Conservation (phyloP, 495 filamentous ascomycete species). For the Penicillium diatomitis region DNA sequence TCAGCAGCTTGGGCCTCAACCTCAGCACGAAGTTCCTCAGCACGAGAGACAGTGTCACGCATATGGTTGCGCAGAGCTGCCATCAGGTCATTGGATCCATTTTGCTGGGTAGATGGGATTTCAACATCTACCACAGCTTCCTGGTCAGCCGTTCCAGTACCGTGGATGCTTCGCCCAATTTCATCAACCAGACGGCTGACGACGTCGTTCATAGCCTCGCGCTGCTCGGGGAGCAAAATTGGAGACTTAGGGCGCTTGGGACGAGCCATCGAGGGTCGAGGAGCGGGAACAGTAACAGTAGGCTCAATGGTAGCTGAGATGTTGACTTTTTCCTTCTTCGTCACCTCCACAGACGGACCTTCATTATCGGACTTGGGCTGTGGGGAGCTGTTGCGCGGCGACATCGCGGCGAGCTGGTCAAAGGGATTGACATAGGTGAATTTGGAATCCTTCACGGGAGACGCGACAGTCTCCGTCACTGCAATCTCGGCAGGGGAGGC, state of each 20-base stretch:
- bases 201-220: constrained; percentile 63
- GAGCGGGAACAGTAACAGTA: not conserved
- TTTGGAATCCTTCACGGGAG: constrained; percentile 36
- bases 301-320: constrained; percentile 14
- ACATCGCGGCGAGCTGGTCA: constrained; percentile 62
- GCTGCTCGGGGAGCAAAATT: constrained; percentile 29
- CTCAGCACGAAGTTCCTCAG: constrained; percentile 33
- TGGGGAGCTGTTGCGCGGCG: constrained; percentile 47
- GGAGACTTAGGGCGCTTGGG: constrained; percentile 26
- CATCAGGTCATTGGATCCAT: constrained; percentile 22
- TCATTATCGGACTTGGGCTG: constrained; percentile 32
- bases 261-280: not conserved
- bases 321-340: constrained; percentile 17
- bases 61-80: constrained; percentile 26
- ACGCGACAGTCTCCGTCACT: constrained; percentile 23
- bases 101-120: constrained; percentile 18
- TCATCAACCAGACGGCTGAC: constrained; percentile 58
- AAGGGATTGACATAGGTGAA: constrained; percentile 80
- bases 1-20: constrained; percentile 18
- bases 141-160: constrained; percentile 41
- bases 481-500: constrained; percentile 13
- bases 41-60: constrained; percentile 22
- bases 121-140: constrained; percentile 31
- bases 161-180: constrained; percentile 60
- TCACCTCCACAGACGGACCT: constrained; percentile 25